Evolutionary conservation across 176 grass and related monocot genomes (phyloP).

Genomic region (Elaeis guineensis): DNA sequence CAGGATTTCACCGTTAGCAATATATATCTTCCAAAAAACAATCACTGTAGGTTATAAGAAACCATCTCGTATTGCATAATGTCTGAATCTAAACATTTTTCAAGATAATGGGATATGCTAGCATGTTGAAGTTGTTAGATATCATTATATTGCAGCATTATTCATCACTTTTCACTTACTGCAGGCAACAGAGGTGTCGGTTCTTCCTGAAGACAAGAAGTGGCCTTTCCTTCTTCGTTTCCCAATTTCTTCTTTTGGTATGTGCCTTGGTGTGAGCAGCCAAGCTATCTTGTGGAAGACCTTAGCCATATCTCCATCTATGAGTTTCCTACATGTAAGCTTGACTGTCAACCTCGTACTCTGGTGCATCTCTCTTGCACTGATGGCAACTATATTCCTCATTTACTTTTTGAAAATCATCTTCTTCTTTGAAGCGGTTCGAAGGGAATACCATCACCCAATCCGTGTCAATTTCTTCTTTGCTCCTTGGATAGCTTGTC

Average conservation of each 20-base stretch:
- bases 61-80: too few species aligned
- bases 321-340: slow-evolving; percentile 62
- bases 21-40: too few species aligned
- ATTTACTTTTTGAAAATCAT: slow-evolving; percentile 76
- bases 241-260: slow-evolving; percentile 75
- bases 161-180: neutral
- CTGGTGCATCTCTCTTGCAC: slow-evolving; percentile 51
- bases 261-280: slow-evolving; percentile 86
- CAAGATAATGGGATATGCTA: too few species aligned
- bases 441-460: slow-evolving; percentile 87
- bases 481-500: slow-evolving; percentile 79
- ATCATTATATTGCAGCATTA: too few species aligned
- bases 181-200: slow-evolving; percentile 63
- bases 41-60: too few species aligned
- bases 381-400: slow-evolving; percentile 39
- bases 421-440: slow-evolving; percentile 90
- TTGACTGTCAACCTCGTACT: slow-evolving; percentile 38
- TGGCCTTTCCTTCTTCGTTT: slow-evolving; percentile 97
- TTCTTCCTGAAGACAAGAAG: slow-evolving; percentile 73
- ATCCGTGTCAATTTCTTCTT: slow-evolving; percentile 98
- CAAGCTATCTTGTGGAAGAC: slow-evolving; percentile 94
- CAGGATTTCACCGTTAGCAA: too few species aligned
- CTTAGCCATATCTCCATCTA: slow-evolving; percentile 38
- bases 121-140: too few species aligned
- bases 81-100: too few species aligned